phyloP scores from a whole-genome alignment of 768 basidiomycete genomes.

The Pleurotus cornucopiae region DNA sequence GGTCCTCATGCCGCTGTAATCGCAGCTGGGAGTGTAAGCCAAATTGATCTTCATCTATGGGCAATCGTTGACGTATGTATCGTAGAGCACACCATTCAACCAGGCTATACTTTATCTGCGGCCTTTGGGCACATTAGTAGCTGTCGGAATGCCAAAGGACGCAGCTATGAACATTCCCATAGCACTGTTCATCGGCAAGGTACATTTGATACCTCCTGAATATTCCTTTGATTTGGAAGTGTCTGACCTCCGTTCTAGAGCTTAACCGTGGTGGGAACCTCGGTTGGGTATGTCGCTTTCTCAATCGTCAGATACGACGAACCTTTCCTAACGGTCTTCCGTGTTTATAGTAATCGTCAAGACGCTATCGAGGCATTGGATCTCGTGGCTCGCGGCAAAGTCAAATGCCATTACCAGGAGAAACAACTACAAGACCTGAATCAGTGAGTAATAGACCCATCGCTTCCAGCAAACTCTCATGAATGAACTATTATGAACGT shows the following conservation, averaged over 20 bases:
- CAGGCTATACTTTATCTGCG: slow-evolving; percentile 71
- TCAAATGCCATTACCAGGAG: slow-evolving; percentile 50
- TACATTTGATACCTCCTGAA: slow-evolving; percentile 6
- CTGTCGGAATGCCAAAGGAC: slow-evolving; percentile 58
- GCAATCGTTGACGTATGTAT: neutral
- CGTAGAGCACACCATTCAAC: slow-evolving; percentile 32
- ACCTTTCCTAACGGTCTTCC: too few relatives aligned
- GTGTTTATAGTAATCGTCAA: slow-evolving; percentile 55
- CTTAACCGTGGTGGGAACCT: slow-evolving; percentile 2
- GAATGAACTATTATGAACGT: neutral
- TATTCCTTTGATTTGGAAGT: neutral
- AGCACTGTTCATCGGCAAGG: slow-evolving; percentile 29
- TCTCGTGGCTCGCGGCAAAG: slow-evolving; percentile 65
- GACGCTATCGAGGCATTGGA: slow-evolving; percentile 76
- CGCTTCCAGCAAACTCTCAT: neutral
- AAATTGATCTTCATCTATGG: neutral
- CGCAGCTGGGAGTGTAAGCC: slow-evolving; percentile 45
- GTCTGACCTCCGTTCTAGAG: slow-evolving; percentile 1
- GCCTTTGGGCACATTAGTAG: slow-evolving; percentile 62
- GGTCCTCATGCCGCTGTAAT: slow-evolving; percentile 72
- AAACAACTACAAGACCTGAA: slow-evolving; percentile 47
- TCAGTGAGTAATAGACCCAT: slow-evolving; percentile 30
- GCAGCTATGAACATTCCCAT: slow-evolving; percentile 55
- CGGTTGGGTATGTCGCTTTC: neutral
- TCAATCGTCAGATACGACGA: neutral